These are phyloP conservation scores for Barnettozyma botsteinii DNA, from an alignment of 805 yeast genomes.

Conservation along the genomic window DNA sequence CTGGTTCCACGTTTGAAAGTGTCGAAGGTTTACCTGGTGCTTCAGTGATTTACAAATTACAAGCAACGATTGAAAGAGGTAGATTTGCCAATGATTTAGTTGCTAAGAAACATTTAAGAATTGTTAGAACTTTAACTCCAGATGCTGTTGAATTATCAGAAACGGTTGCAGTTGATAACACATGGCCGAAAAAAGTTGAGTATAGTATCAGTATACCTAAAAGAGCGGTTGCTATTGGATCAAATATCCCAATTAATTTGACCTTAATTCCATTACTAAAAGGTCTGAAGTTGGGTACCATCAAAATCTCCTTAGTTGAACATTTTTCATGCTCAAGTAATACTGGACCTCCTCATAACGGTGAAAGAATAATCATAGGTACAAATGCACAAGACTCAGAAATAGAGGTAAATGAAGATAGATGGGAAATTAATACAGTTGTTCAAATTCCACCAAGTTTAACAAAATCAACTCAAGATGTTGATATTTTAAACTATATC, in stretches of 20 bases:
- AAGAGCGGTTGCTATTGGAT: conserved; percentile 87
- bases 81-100: conserved; percentile 61
- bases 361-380: conserved; percentile 59
- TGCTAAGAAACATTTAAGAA: conserved; percentile 67
- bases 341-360: conserved; percentile 49
- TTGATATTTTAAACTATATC: conserved; percentile 59
- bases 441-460: conserved; percentile 69
- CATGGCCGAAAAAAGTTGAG: conserved; percentile 93
- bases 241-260: conserved; percentile 63
- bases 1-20: conserved; percentile 82
- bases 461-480: conserved; percentile 80
- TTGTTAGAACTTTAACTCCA: conserved; percentile 80
- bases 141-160: conserved; percentile 86
- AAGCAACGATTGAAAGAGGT: conserved; percentile 79
- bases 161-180: conserved; percentile 88
- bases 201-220: conserved; percentile 82
- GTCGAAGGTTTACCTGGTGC: conserved; percentile 87
- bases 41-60: conserved; percentile 62
- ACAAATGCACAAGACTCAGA: conserved; percentile 33
- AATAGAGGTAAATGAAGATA: conserved; percentile 37
- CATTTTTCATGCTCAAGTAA: conserved; percentile 55
- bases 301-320: conserved; percentile 65
- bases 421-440: conserved; percentile 66
- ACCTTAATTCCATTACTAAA: conserved; percentile 74
- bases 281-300: conserved; percentile 72